A percentile compares a stretch with the other conserved stretches of the same genome.
Conservation (phyloP, 192 early-diverging fungal species). For the Coemansia sp. region DNA sequence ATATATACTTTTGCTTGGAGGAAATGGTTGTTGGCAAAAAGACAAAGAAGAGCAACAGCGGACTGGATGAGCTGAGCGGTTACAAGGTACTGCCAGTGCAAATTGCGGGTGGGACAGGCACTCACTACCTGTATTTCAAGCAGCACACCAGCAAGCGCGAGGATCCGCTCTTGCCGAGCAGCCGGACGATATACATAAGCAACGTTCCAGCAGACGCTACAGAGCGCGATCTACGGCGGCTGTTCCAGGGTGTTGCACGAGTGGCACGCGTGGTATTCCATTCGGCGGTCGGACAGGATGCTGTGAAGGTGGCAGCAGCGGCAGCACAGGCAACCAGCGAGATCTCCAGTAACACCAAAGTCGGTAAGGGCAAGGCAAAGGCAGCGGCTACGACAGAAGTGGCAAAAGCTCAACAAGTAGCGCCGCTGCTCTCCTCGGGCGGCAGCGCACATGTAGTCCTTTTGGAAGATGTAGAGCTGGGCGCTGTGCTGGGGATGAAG, state of each 20-base stretch:
- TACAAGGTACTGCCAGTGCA: conserved; percentile 61
- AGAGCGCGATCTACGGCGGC: conserved; percentile 61
- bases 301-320: conserved; percentile 19
- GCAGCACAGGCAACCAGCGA: conserved; percentile 41
- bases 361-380: conserved; percentile 27
- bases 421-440: conserved; percentile 58
- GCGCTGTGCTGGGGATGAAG: conserved; percentile 66
- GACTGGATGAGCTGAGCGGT: conserved; percentile 56
- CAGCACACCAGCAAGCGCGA: conserved; percentile 54
- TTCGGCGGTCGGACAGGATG: conserved; percentile 43
- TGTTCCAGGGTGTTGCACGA: conserved; percentile 63
- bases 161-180: conserved; percentile 57
- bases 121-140: conserved; percentile 63
- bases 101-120: conserved; percentile 18
- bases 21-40: conserved; percentile 29
- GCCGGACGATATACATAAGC: conserved; percentile 68
- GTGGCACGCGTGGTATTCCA: conserved; percentile 63
- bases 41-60: conserved; percentile 14
- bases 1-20: neutral
- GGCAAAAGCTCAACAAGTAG: conserved; percentile 27
- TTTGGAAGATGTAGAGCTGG: conserved; percentile 66
- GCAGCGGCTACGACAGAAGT: conserved; percentile 17
- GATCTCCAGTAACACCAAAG: conserved; percentile 35
- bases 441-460: conserved; percentile 73
- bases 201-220: conserved; percentile 75